Evolutionary conservation across 2,329 filamentous ascomycete species (phyloP), one percentile per base, ranked within the genome.

Genomic region (Aspergillus tanneri): DNA sequence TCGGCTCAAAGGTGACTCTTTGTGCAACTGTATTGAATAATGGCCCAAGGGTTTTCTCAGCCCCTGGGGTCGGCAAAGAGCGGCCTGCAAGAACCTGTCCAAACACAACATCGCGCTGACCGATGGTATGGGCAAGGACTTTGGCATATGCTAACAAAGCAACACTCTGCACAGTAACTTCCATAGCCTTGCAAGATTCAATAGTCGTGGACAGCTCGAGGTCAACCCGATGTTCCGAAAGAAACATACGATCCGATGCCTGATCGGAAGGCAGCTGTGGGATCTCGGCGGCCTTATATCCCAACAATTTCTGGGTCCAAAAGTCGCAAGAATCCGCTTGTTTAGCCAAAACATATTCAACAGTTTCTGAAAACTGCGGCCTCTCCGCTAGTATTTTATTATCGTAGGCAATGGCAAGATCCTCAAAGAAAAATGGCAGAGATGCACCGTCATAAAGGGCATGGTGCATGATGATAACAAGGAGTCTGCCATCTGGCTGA

Each of bases 371-470:
- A 46, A 64, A 64, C 5, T 58, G 54, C 3, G 59, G 57, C 34
- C 61, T 46, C 12, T 52, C 16, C 3, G 30, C 12, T 7, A 43
- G 44, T 19, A 22, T 5, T 19, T 37, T n/a, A 2, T 71, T 71
- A 3, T 73, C 42, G 53, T 93, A 95, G 1, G 85, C 82, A 9
- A 68, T 71, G 6, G 76, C 67, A 0, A 95, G 77, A 57, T 91
- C 83, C 25, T 78, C 72, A 53, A 91, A 88, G 2, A 95, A 66
- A n/a, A 92, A 72, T 2, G 76, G 73, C 5, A 95, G 75, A 1
- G 89, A 95, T 78, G 83, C 88, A 1, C 90, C 90, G 60, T 96
- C 90, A 55, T 95, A 96, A 8, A 95, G 75, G 1, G 89, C 88
- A 66, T 96, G 90, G 0, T 90, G 81, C 28, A 95, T 82, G 0